Base-by-base conservation (phyloP, 2,329 filamentous ascomycete species). In the Celoporthe dispersa region DNA sequence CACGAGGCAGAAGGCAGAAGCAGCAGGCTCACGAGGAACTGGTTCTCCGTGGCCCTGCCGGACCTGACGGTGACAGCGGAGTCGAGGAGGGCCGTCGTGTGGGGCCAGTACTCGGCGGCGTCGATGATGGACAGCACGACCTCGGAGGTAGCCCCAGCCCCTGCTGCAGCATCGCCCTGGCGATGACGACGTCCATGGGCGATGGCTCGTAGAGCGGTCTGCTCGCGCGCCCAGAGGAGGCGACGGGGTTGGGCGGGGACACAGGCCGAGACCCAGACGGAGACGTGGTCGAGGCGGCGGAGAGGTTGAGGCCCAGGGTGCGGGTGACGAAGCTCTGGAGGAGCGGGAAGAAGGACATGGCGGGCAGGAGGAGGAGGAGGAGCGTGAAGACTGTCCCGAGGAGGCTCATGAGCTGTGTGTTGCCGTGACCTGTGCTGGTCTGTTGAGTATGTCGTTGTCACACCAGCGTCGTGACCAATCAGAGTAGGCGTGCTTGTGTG, bases 91-190 rank as follows among this genome's bases (percentile, higher is more conserved):
- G 79, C 71, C 0, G 79, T 78, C 0, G 84, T 83, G 73, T 85
- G 85, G 19, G 84, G 84, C 88, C 89, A 91, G 77, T 90, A 91
- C 77, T 90, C 88, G 68, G 88, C 89, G 37, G 81, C 76, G 74
- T 91, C 88, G 67, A 90, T 77, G 61, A 91, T 83, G 61, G 78
- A 76, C 74, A 90, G 84, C 51, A 88, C 79, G 0, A 91, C 70
- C 71, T 90, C 88, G 1, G 76, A 0, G 89, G 88, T 1, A 91
- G 78, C 2, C 76, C 76, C 8, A 79, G 77, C 14, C 77, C 79
- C 66, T 81, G 80, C 35, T 74, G 75, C n/a, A 91, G 75, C 76
- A 87, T 81, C 16, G 80, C 75, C 67, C 85, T 86, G 14, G 84
- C 82, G 1, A 84, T 76, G 2, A 83, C 72, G 1, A 90, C 83